Conservation (phyloP, 352 stramenopile species). For the Thalassiosira mediterranea region DNA sequence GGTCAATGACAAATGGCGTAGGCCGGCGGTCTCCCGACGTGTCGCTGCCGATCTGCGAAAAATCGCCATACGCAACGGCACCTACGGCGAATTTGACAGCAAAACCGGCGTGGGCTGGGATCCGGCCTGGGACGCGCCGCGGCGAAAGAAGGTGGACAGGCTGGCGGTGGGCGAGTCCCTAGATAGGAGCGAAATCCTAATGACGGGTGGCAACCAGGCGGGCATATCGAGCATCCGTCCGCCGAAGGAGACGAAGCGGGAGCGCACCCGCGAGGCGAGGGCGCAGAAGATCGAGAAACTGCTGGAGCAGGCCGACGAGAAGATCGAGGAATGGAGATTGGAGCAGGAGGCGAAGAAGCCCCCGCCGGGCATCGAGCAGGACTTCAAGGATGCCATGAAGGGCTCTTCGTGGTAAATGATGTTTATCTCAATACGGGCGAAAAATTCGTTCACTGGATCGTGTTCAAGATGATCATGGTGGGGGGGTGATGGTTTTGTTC, state of each 20-base stretch:
- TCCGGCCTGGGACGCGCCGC: constrained; percentile 68
- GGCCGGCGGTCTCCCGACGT: constrained; percentile 56
- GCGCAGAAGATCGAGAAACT: constrained; percentile 74
- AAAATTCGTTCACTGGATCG: no score
- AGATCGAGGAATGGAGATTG: constrained; percentile 74
- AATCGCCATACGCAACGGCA: constrained; percentile 60
- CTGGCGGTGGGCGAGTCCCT: background rate
- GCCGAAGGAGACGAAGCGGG: constrained; percentile 59
- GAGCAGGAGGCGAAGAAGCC: constrained; percentile 57
- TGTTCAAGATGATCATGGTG: no score
- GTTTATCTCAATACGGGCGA: no score
- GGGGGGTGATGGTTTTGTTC: no score
- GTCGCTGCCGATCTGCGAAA: constrained; percentile 73
- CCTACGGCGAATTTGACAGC: constrained; percentile 71
- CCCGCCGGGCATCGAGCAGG: constrained; percentile 66
- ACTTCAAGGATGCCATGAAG: constrained; percentile 63
- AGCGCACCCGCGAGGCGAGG: constrained; percentile 68
- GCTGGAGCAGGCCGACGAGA: constrained; percentile 54
- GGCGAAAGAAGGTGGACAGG: constrained; percentile 18
- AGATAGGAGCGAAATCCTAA: background rate
- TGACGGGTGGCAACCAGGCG: constrained; percentile 25
- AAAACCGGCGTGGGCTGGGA: constrained; percentile 74
- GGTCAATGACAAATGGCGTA: constrained; percentile 61
- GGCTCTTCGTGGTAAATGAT: constrained; percentile 10
- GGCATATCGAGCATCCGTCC: constrained; percentile 51